Base-by-base conservation (phyloP, 2,329 filamentous ascomycete genomes). In the Colletotrichum salicis region DNA sequence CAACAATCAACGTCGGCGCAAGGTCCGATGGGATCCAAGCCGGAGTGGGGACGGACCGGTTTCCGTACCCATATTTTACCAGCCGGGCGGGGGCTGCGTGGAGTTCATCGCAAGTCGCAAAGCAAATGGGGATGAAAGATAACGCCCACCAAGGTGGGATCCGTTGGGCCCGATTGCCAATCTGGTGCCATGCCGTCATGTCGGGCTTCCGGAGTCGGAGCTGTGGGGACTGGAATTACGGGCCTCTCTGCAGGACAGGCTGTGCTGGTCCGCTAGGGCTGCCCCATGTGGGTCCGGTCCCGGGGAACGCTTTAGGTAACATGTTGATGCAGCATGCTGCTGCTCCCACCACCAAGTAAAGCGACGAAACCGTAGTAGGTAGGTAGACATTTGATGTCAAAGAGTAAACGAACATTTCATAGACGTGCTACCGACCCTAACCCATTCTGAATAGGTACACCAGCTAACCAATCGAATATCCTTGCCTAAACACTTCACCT, bases 401-500 rank as follows among this genome's bases (percentile, higher is more conserved):
- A 7, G 5, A 64, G 54, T 41, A 54, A 41, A 37, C 22, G 55
- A 22, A 33, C 52, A 48, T 52, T 29, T 41, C 57, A 67, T 35
- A 62, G 68, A 52, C 57, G 6, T 67, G 56, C 57, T 55, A 33
- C 68, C 57, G 52, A 51, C 24, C 52, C 24, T 61, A 19, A 24
- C 24, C 68, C 63, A 31, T 27, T 37, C 24, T 27, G 10, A 56
- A 24, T 71, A 67, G 64, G 22, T 62, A 67, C 64, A 67, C 41
- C 55, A 37, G 41, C 64, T 64, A 62, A 58, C 48, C 22, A 60
- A 70, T 56, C 37, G 12, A 19, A 41, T 7, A 41, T 41, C 15
- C 37, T 19, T 41, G 15, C 37, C 1, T 41, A 41, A 3, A 41
- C 19, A 41, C 37, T 7, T 31, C 41, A 48, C 8, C 8, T 22